Evolutionary conservation across 331 rosid genomes (phyloP).

Genomic region (Arachis monticola): DNA sequence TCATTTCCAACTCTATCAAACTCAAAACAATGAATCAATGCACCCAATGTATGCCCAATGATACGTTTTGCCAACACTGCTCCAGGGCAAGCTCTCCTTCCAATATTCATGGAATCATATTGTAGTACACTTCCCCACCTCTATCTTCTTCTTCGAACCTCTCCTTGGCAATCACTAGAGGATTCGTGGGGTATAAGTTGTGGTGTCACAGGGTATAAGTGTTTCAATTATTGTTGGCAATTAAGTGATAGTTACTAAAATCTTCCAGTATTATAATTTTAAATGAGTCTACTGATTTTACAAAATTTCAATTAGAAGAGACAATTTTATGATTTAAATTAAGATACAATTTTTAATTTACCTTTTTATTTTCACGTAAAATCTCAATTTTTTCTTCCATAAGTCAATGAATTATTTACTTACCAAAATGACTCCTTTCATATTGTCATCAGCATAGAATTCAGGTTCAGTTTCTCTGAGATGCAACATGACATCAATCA

Average conservation of each 20-base stretch:
- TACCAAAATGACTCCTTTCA: slow-evolving; percentile 41
- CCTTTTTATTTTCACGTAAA: too few relatives aligned
- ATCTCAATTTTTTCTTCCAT: too few relatives aligned
- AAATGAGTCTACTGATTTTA: too few relatives aligned
- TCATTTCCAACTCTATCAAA: slow-evolving; percentile 37
- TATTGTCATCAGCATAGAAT: slow-evolving; percentile 37
- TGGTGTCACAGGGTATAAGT: slow-evolving; percentile 26
- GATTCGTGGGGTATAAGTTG: slow-evolving; percentile 45
- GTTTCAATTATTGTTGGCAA: neutral
- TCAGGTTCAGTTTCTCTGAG: slow-evolving; percentile 45
- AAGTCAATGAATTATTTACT: too few relatives aligned
- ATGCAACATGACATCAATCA: slow-evolving; percentile 45
- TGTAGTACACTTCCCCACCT: slow-evolving; percentile 11
- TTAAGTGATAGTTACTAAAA: too few relatives aligned
- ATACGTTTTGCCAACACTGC: slow-evolving; percentile 35
- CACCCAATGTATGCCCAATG: slow-evolving; percentile 33
- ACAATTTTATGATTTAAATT: too few relatives aligned
- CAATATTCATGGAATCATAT: slow-evolving; percentile 45
- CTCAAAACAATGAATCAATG: slow-evolving; percentile 46
- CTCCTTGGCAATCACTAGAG: slow-evolving; percentile 39
- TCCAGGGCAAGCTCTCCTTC: slow-evolving; percentile 54
- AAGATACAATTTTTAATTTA: too few relatives aligned
- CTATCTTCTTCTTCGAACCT: slow-evolving; percentile 35
- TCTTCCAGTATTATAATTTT: too few relatives aligned
- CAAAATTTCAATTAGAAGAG: too few relatives aligned